Evolutionary conservation across 2,329 filamentous ascomycete genomes (phyloP).

Genomic region (Fusarium aywerte): DNA sequence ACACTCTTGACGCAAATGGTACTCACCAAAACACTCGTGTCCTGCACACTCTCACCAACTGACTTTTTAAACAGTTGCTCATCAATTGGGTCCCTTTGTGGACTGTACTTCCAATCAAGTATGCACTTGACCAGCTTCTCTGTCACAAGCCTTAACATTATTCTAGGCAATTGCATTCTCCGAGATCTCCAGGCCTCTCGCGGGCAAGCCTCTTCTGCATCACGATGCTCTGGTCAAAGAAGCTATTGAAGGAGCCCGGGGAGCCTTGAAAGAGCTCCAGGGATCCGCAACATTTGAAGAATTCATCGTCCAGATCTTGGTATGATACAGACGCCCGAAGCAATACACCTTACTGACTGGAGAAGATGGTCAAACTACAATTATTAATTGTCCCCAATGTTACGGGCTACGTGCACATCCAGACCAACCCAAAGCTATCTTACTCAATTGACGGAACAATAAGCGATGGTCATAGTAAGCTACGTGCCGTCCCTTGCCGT

Average conservation of each 20-base stretch:
- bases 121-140: background rate
- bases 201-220: constrained; percentile 35
- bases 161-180: constrained; percentile 51
- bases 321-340: constrained; percentile 40
- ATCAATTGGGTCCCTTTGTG: constrained; percentile 49
- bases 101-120: constrained; percentile 54
- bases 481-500: fast-evolving
- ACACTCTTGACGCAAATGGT: constrained; percentile 52
- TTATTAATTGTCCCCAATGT: constrained; percentile 62
- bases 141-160: background rate
- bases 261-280: constrained; percentile 32
- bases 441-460: constrained; percentile 62
- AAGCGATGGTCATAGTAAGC: constrained; percentile 61
- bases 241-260: constrained; percentile 42
- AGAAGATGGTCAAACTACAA: constrained; percentile 65
- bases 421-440: constrained; percentile 67
- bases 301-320: constrained; percentile 66
- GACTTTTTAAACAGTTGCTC: constrained; percentile 45
- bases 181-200: constrained; percentile 45
- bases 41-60: background rate
- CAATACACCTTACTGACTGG: background rate
- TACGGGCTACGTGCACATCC: constrained; percentile 65
- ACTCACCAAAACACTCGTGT: background rate
- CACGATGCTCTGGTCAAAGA: constrained; percentile 47
- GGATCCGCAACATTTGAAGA: constrained; percentile 51